Conservation (phyloP, 1,284 basidiomycete species). For the Leccinum ponderosum region DNA sequence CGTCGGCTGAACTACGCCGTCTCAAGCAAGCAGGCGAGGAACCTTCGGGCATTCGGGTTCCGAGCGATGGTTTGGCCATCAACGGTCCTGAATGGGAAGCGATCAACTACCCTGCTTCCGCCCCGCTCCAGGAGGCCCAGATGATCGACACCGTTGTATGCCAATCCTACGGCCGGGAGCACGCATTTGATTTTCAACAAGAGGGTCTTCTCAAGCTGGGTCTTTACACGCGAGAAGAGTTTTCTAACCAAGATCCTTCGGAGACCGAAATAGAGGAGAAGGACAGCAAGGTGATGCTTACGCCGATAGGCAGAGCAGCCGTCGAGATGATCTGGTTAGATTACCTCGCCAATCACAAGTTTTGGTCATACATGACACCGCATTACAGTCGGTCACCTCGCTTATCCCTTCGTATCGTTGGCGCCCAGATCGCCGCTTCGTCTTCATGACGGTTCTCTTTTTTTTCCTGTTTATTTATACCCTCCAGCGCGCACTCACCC, state of each 20-base stretch:
- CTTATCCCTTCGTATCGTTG: neutral
- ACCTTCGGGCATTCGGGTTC: conserved; percentile 57
- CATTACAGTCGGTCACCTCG: neutral
- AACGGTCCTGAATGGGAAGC: conserved; percentile 63
- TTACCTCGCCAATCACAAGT: conserved; percentile 69
- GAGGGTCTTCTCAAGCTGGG: conserved; percentile 71
- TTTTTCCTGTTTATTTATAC: conserved; percentile 6
- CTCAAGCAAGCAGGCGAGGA: conserved; percentile 66
- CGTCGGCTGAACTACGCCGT: conserved; percentile 68
- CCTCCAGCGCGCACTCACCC: neutral
- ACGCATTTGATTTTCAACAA: conserved; percentile 67
- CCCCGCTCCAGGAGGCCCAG: conserved; percentile 7
- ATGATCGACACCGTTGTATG: conserved; percentile 54
- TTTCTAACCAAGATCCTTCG: conserved; percentile 16
- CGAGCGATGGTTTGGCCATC: conserved; percentile 66
- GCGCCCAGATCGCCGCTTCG: conserved; percentile 1
- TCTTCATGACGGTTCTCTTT: neutral
- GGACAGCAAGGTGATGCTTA: conserved; percentile 45
- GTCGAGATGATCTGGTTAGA: conserved; percentile 84
- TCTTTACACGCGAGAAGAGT: conserved; percentile 43
- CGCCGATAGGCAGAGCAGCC: conserved; percentile 71
- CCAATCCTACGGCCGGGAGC: conserved; percentile 58
- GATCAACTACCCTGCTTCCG: conserved; percentile 28
- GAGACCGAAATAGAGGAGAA: conserved; percentile 41
- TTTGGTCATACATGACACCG: conserved; percentile 42